Base-by-base conservation (phyloP, 1,284 basidiomycete species). In the Malassezia obtusa region DNA sequence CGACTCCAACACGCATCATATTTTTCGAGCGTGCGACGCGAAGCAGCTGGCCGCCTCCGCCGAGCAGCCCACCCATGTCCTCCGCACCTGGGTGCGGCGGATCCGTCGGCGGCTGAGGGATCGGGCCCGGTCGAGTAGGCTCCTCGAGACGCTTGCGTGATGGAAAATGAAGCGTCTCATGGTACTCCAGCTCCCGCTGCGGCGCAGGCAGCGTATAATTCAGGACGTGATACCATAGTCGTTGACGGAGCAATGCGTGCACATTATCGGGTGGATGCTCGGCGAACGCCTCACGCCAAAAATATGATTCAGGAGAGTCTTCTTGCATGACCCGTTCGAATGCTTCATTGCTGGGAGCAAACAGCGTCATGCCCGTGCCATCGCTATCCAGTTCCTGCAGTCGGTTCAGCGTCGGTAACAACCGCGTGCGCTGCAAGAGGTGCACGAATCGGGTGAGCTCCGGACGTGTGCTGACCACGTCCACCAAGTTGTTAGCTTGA, bases 171-270 rank as follows among this genome's bases (percentile, higher is more conserved):
- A 71, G 47, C 12, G 69, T 66, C 21, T 57, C 60, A 17, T 64
- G 60, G 58, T 68, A 32, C n/a, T 25, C 24, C 7, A 40, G 10
- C n/a, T 15, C 17, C n/a, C 15, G 21, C 24, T 8, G 21, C 25
- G 24, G 45, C 11, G 45, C 38, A 1, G 67, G 69, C 14, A 94
- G 74, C 1, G 87, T 83, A 73, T 84, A 84, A 76, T 98, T 96
- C 60, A 98, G 78, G 38, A 96, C 76, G 75, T 98, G 94, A 71
- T 98, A 98, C 64, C 96, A 84, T 43, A 99, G 79, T 64, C 89
- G 85, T 71, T 95, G 89, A 40, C 92, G 80, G 43, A 95, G 81
- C 53, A 81, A 77, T 61, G 87, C 82, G 50, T 89, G 82, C 38
- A 94, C 78, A 73, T 99, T 99, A 47, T 61, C 57, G 7, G 33